Evolutionary conservation across 768 basidiomycete species (phyloP), one percentile per base, ranked within the genome.

Genomic region (Leccinum obscurum): DNA sequence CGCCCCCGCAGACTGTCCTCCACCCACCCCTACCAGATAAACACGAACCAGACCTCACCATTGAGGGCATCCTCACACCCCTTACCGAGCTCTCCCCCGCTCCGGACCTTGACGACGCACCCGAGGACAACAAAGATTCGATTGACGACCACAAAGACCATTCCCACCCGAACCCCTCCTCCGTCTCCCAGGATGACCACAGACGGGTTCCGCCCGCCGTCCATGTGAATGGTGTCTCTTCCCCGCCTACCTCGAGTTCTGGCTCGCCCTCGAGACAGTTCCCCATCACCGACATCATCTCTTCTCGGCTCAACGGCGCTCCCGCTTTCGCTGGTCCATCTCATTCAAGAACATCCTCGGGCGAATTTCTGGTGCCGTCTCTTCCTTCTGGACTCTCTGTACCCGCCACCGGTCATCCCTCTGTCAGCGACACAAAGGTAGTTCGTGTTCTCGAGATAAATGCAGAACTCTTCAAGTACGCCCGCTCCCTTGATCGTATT

Each of bases 41-140:
- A 37, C 60, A 75, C 59, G 72, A 76, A 57, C 68, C 66, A 9
- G 75, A 77, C 62, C 75, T 77, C 44, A 73, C 77, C 68, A 60
- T 77, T n/a, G 39, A 41, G 39, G 46, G 46, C 46, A 48, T 15
- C 22, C 87, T 87, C 22, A 90, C 89, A 0, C 90, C 90, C 3
- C 83, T 92, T 69, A 90, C 87, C 64, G 89, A 90, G 62, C 83
- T 90, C 26, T 89, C 89, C 8, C 85, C 88, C 1, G 81, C 86
- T 0, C 84, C 86, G 44, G 84, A 85, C 66, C 77, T 78, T 24
- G 84, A 85, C 52, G 84, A 84, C 32, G 24, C 55, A 14, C 34
- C 59, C 50, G 71, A 72, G 15, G 63, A 70, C 58, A 35, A 22
- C 60, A 74, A 73, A 39, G 74, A 77, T 15, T 77, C 79, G 3